Base-by-base conservation (phyloP, 2,329 filamentous ascomycete species). In the Fusarium fujikuroi region DNA sequence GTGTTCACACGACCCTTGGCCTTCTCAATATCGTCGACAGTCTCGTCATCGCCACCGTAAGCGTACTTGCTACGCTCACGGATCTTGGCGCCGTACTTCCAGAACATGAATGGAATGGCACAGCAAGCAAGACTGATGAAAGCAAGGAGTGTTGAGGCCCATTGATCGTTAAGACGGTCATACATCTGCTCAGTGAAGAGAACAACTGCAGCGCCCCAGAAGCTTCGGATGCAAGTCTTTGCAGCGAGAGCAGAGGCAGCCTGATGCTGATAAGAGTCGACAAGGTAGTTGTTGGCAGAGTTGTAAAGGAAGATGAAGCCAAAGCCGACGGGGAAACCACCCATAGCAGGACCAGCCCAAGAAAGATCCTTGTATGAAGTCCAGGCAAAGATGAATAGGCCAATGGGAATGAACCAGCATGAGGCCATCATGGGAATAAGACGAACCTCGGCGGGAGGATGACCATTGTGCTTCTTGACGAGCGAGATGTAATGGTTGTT, bases 141-240 rank as follows among this genome's bases (percentile, higher is more conserved):
- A 0, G 88, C 93, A 14, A 96, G 83, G 15, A 96, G 85, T 0
- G 88, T 87, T 56, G 89, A 90, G 0, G 93, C 93, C 93, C 93
- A 95, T 79, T 94, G 90, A 81, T 94, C 87, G 14, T 90, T 90
- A 19, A 95, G 85, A 5, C 90, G 87, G 53, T 87, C 81, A 81
- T 94, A 95, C 93, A 96, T 95, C 81, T 95, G 93, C 73, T 88
- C 86, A 0, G 93, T 95, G 82, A 96, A 96, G 3, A 97, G 87
- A 0, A 95, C 93, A 2, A 91, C 90, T 3, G 83, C 87, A 2
- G 93, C 94, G 76, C 93, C 94, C 92, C 93, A 96, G 83, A 95
- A 92, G 21, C 89, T 92, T 30, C 93, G 89, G 66, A 95, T 85
- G 78, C 90, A 95, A 0, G 93, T 95, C 86, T 95, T 95, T 43